These are phyloP conservation scores for Kokia cookei DNA, from an alignment of 441 rosid species.

Conservation along the genomic window DNA sequence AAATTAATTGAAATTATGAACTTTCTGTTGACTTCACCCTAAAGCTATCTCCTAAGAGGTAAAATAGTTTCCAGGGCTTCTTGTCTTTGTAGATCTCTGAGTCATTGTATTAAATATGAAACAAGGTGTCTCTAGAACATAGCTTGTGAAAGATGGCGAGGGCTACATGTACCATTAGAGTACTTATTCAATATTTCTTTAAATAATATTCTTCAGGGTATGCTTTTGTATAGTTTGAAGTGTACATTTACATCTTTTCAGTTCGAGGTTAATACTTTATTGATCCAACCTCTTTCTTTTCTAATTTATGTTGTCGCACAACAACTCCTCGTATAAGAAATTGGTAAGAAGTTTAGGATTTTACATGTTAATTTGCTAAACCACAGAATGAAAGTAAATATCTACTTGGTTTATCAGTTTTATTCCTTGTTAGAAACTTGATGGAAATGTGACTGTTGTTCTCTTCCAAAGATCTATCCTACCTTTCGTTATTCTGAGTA, in stretches of 20 bases:
- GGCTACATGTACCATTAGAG: no score
- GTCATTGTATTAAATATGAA: background rate
- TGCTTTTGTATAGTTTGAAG: background rate
- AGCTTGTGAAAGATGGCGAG: background rate
- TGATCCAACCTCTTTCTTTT: slow-evolving; percentile 3
- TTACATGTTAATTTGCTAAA: background rate
- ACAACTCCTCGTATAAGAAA: slow-evolving; percentile 36
- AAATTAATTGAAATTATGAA: background rate
- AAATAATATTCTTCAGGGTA: background rate
- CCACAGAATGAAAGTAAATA: background rate
- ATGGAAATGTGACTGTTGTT: background rate
- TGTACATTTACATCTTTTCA: background rate
- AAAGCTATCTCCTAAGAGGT: background rate
- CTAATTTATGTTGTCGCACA: slow-evolving; percentile 62
- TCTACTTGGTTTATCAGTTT: background rate
- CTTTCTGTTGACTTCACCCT: background rate
- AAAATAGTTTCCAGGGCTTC: background rate
- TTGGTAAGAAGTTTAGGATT: slow-evolving; percentile 35
- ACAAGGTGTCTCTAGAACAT: background rate
- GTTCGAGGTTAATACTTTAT: background rate
- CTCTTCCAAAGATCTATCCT: background rate
- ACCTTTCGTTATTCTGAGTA: background rate
- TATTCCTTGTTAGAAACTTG: background rate
- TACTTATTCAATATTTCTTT: background rate
- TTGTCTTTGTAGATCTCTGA: background rate